Base-by-base conservation (phyloP, 768 basidiomycete genomes). In the Mycena rosella region DNA sequence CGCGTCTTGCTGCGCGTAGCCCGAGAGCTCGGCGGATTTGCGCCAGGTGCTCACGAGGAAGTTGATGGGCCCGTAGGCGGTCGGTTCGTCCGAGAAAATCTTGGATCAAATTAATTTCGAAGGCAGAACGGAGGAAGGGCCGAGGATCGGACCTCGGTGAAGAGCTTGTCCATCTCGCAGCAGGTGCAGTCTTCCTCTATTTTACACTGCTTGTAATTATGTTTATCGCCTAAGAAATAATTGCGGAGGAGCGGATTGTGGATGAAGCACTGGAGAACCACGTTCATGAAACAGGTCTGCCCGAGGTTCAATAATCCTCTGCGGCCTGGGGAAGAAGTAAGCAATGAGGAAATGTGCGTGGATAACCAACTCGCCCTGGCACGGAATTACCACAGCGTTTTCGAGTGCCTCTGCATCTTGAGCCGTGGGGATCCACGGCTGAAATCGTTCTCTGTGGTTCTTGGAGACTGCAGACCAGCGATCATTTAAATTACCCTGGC, bases 1-100 rank as follows among this genome's bases (percentile, higher is more conserved):
- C 2, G 95, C 94, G 68, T 98, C 96, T 74, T 97, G 97, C 77
- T 99, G 97, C 0, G 94, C 89, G 74, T 98, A 95, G 2, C 96
- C 96, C 6, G 95, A 89, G 29, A 98, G 83, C 67, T 97, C 95
- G 0, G 91, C 80, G 0, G 92, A 90, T 68, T 85, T 86, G 72
- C 85, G 88, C 96, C 96, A 98, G 36, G 92, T 93, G 29, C 92
- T 90, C 17, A 90, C 85, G 10, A 99, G 86, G 75, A 98, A 92
- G 4, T 89, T 89, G 3, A 91, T 88, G 0, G 97, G 96, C 0
- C 94, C 96, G 72, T 89, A 92, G 0, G 95, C 90, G 9, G 83
- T 77, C 13, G 80, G 76, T 68, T 88, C 88, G 5, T 85, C 81
- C 6, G 88, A 87, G 65, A 88, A 89, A 11, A 89, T 82, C 88